Percentiles rank a stretch among this genome's conserved stretches.
These are phyloP conservation scores for Mycena leptocephala DNA, from an alignment of 768 basidiomycete species.

Conservation along the genomic window DNA sequence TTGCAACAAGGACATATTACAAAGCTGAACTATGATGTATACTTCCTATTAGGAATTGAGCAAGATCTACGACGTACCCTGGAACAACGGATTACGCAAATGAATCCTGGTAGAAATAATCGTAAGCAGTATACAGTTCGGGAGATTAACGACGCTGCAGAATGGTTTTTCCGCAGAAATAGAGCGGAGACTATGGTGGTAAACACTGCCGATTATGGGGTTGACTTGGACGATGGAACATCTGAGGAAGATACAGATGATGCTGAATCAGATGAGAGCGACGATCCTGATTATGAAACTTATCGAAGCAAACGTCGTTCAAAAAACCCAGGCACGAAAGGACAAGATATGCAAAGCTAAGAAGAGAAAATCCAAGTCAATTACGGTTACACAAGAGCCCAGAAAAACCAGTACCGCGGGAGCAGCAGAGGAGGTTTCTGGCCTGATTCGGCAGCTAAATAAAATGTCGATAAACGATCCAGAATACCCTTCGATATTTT, in stretches of 20 bases:
- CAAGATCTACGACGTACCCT: neutral
- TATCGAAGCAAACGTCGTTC: neutral
- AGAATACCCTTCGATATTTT: too few species aligned
- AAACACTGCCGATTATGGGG: neutral
- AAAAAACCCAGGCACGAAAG: neutral
- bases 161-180: conserved; percentile 17
- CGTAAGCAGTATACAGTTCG: neutral
- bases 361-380: neutral
- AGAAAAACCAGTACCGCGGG: neutral
- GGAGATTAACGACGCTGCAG: conserved; percentile 1
- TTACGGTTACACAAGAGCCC: too few species aligned
- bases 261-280: neutral
- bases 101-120: neutral
- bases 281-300: conserved; percentile 14
- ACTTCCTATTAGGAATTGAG: conserved; percentile 26
- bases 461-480: too few species aligned
- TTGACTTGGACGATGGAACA: neutral
- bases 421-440: too few species aligned
- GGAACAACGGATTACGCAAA: neutral
- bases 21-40: neutral
- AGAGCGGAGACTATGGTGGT: conserved; percentile 3
- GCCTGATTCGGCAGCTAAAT: too few species aligned
- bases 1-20: too few species aligned
- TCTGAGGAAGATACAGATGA: neutral
- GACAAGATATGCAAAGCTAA: conserved; percentile 6